A percentile compares a stretch with the other conserved stretches of the same genome.
These are phyloP conservation scores for Crassisporium funariophilum DNA, from an alignment of 768 basidiomycete species.

Conservation along the genomic window DNA sequence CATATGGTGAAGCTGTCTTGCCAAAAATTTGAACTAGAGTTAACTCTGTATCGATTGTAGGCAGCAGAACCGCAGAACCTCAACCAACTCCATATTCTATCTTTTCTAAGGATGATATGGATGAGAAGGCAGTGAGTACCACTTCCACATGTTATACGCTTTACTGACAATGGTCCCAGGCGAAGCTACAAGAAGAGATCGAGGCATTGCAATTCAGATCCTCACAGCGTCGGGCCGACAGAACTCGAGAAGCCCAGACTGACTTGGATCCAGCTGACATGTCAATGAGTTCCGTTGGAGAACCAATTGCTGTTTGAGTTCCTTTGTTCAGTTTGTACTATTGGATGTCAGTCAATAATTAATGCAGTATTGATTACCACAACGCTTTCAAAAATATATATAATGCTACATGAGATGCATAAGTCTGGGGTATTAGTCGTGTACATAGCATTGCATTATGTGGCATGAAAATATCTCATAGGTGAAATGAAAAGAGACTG, in stretches of 20 bases:
- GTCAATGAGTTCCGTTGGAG: conserved; percentile 18
- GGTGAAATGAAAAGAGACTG: too few relatives aligned
- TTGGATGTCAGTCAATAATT: too few relatives aligned
- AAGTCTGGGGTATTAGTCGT: too few relatives aligned
- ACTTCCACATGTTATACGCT: background rate
- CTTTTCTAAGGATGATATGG: conserved; percentile 59
- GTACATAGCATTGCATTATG: too few relatives aligned
- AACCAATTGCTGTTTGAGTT: conserved; percentile 18
- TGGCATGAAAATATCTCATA: too few relatives aligned
- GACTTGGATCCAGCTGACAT: conserved; percentile 15
- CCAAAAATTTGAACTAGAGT: background rate
- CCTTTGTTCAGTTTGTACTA: too few relatives aligned
- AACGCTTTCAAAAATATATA: background rate
- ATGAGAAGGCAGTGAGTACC: conserved; percentile 53
- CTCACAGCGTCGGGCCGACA: conserved; percentile 42
- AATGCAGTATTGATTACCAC: background rate
- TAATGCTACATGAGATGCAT: background rate
- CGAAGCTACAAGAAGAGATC: conserved; percentile 60
- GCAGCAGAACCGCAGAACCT: conserved; percentile 43
- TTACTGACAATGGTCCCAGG: conserved; percentile 28
- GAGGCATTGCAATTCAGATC: conserved; percentile 53
- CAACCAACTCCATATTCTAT: conserved; percentile 55
- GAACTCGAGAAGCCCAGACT: conserved; percentile 19
- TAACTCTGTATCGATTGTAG: conserved; percentile 27
- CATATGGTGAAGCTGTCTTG: conserved; percentile 46